A percentile compares a stretch with the other conserved stretches of the same genome.
phyloP scores from a whole-genome alignment of 768 basidiomycete genomes.

The Suillus fuscotomentosus region DNA sequence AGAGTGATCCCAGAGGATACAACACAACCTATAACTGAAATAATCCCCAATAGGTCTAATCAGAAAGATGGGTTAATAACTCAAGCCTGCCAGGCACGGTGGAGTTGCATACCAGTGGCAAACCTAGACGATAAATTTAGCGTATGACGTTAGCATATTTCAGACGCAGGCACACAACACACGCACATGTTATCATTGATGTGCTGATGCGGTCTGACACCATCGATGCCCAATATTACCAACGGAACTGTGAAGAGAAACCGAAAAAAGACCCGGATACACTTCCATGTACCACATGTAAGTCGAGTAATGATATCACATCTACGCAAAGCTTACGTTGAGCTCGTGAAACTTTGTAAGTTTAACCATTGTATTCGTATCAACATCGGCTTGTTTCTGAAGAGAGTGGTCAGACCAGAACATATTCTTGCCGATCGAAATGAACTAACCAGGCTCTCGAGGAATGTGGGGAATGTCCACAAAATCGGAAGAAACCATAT shows the following conservation, averaged over 20 bases:
- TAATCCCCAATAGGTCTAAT: slow-evolving; percentile 57
- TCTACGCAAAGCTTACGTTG: slow-evolving; percentile 52
- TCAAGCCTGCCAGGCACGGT: not conserved
- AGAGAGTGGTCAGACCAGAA: not conserved
- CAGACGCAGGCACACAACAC: not conserved
- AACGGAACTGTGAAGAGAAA: slow-evolving; percentile 68
- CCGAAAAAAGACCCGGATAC: slow-evolving; percentile 69
- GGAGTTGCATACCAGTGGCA: slow-evolving; percentile 10
- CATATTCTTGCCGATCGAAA: not conserved
- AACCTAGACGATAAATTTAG: slow-evolving; percentile 20
- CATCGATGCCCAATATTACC: slow-evolving; percentile 67
- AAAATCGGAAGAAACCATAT: slow-evolving; percentile 73
- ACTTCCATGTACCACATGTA: slow-evolving; percentile 36
- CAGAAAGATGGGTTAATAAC: slow-evolving; percentile 13
- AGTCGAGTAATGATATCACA: not conserved
- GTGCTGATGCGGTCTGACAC: slow-evolving; percentile 56
- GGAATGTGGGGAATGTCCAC: slow-evolving; percentile 69
- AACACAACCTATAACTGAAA: slow-evolving; percentile 57
- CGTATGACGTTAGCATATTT: not conserved
- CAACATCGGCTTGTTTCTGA: slow-evolving; percentile 62
- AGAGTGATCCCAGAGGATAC: slow-evolving; percentile 76
- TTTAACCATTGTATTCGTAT: slow-evolving; percentile 62
- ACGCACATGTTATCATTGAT: slow-evolving; percentile 61
- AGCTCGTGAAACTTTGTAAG: slow-evolving; percentile 80
- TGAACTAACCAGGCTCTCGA: slow-evolving; percentile 53